Evolutionary conservation across 768 basidiomycete species (phyloP).

Genomic region (Mycena haematopus): DNA sequence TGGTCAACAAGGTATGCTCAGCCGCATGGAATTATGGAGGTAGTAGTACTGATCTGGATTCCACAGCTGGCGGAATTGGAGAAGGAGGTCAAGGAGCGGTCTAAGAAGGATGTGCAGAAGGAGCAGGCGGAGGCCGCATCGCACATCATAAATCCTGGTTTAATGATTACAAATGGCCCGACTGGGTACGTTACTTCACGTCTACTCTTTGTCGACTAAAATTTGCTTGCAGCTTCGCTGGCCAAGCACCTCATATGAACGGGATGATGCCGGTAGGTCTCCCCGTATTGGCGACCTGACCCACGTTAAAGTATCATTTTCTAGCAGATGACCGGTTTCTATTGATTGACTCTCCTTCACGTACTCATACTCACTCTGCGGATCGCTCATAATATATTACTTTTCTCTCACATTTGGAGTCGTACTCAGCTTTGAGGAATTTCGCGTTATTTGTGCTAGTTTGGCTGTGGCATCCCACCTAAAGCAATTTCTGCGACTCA

Average conservation of each 20-base stretch:
- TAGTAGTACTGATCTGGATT: constrained; percentile 23
- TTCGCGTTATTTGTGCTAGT: constrained; percentile 4
- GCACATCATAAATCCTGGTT: constrained; percentile 87
- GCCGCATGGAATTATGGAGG: neutral
- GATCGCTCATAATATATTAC: constrained; percentile 25
- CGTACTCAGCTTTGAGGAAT: too few relatives aligned
- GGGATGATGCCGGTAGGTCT: constrained; percentile 72
- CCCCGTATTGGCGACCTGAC: neutral
- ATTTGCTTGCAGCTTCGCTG: constrained; percentile 53
- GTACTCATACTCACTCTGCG: constrained; percentile 15
- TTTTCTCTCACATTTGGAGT: neutral
- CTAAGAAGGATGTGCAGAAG: constrained; percentile 86
- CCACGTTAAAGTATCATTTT: neutral
- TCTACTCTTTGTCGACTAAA: constrained; percentile 14
- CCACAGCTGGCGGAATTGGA: constrained; percentile 78
- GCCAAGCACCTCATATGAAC: constrained; percentile 56
- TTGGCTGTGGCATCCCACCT: constrained; percentile 9
- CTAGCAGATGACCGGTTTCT: constrained; percentile 25
- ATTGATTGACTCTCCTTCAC: constrained; percentile 21
- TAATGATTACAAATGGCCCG: constrained; percentile 68
- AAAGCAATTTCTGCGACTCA: neutral
- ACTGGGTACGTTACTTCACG: constrained; percentile 59
- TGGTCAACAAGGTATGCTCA: constrained; percentile 70
- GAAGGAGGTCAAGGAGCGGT: constrained; percentile 87
- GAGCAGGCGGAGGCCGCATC: constrained; percentile 88